Conservation (phyloP, 495 filamentous ascomycete genomes). For the Glarea lozoyensis region DNA sequence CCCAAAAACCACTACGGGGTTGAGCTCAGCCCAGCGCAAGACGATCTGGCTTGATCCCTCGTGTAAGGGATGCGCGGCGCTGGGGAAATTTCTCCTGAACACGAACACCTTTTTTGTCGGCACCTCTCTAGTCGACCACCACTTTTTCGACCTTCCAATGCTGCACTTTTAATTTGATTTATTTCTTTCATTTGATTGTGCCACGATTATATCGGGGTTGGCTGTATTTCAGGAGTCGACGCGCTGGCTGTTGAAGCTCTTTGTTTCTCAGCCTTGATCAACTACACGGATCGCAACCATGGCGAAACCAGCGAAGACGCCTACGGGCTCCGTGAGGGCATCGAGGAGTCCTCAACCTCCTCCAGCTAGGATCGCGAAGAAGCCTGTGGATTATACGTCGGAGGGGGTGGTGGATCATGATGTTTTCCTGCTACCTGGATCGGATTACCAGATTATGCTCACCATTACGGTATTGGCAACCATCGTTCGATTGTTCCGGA, state of each 20-base stretch:
- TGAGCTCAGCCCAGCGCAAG: not conserved
- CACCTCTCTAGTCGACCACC: conserved; percentile 1
- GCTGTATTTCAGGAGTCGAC: conserved; percentile 6
- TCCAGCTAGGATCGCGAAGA: conserved; percentile 7
- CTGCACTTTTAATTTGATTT: conserved; percentile 20
- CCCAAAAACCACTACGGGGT: too few species aligned
- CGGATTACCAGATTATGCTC: conserved; percentile 71
- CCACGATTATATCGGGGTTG: conserved; percentile 8
- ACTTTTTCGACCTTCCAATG: conserved; percentile 14
- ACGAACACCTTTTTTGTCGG: conserved; percentile 5
- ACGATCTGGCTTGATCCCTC: conserved; percentile 14
- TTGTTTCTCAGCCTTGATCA: too few species aligned
- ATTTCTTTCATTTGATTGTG: conserved; percentile 19
- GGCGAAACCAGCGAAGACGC: conserved; percentile 14
- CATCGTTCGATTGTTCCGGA: conserved; percentile 81
- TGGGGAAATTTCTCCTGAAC: not conserved
- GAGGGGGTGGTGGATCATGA: conserved; percentile 62
- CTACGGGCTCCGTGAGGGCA: conserved; percentile 1
- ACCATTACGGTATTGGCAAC: conserved; percentile 66
- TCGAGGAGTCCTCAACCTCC: not conserved
- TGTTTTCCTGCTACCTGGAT: conserved; percentile 62
- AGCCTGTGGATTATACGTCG: conserved; percentile 47
- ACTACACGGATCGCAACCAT: conserved; percentile 17
- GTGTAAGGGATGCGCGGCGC: conserved; percentile 5
- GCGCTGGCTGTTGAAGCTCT: conserved; percentile 6